Evolutionary conservation across 2,329 filamentous ascomycete species (phyloP).

Genomic region (Colletotrichum australisinense): DNA sequence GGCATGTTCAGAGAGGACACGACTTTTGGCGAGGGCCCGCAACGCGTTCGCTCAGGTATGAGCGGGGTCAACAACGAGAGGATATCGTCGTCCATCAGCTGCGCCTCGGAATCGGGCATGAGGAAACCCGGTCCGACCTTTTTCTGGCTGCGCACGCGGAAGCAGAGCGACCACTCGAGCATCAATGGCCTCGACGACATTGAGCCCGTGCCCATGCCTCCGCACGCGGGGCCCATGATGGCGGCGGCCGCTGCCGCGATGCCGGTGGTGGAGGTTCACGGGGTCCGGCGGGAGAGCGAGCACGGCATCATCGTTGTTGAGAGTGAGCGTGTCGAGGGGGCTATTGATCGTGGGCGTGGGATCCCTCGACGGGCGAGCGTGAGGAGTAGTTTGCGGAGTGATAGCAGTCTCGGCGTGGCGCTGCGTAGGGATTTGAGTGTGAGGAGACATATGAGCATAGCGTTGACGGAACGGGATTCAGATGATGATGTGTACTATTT

Average conservation of each 20-base stretch:
- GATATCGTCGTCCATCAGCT: slow-evolving; percentile 13
- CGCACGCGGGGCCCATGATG: background rate
- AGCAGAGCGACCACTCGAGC: slow-evolving; percentile 22
- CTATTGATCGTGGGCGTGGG: background rate
- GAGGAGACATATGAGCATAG: slow-evolving; percentile 16
- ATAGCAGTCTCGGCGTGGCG: background rate
- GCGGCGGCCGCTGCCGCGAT: background rate
- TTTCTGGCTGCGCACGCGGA: slow-evolving; percentile 18
- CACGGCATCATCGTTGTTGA: background rate
- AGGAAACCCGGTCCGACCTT: slow-evolving; percentile 21
- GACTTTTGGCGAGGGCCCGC: background rate
- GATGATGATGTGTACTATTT: slow-evolving; percentile 31
- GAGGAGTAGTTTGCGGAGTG: slow-evolving; percentile 11
- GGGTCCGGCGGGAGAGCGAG: slow-evolving; percentile 1
- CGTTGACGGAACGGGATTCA: slow-evolving; percentile 30
- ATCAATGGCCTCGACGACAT: slow-evolving; percentile 12
- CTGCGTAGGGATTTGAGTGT: slow-evolving; percentile 4
- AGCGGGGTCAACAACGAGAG: background rate
- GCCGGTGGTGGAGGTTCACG: slow-evolving; percentile 4
- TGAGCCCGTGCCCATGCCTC: background rate
- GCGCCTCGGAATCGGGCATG: slow-evolving; percentile 5
- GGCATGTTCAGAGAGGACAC: background rate
- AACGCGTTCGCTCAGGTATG: background rate
- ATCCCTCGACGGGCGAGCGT: background rate
- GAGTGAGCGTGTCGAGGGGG: background rate